Percentiles rank a stretch among this genome's conserved stretches.
Conservation (phyloP, 1,139 yeast genomes). For the Candida tetrigidarum region DNA sequence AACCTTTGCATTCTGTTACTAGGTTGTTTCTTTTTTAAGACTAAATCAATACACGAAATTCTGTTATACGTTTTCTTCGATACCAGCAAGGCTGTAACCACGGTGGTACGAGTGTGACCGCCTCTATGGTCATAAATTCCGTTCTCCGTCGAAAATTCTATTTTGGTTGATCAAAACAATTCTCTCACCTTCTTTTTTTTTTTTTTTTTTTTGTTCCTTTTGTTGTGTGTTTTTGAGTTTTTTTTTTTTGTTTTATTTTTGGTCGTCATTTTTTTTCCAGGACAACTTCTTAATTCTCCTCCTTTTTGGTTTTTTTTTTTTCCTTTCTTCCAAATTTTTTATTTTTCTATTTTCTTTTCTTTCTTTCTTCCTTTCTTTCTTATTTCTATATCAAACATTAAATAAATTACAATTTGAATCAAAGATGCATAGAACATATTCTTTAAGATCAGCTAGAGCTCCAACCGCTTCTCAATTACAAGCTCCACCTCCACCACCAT, state of each 20-base stretch:
- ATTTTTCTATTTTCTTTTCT: background rate
- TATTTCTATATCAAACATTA: background rate
- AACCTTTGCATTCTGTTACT: too few relatives aligned
- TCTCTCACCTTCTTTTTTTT: too few relatives aligned
- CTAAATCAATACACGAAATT: too few relatives aligned
- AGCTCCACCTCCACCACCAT: conserved; percentile 80
- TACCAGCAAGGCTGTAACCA: too few relatives aligned
- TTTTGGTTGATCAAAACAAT: too few relatives aligned
- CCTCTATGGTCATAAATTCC: too few relatives aligned
- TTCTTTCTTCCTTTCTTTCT: conserved; percentile 2
- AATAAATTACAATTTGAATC: background rate
- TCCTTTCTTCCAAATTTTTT: background rate
- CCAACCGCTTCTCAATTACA: conserved; percentile 84
- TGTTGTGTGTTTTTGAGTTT: background rate
- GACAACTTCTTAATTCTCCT: background rate
- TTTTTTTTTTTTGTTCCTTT: background rate
- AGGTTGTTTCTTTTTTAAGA: too few relatives aligned
- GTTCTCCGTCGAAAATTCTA: too few relatives aligned
- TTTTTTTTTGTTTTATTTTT: background rate
- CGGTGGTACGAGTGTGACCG: too few relatives aligned
- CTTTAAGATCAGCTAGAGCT: conserved; percentile 77
- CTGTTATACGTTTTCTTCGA: too few relatives aligned
- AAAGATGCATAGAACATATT: conserved; percentile 80
- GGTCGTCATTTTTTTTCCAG: background rate
- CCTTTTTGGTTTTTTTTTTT: background rate